Evolutionary conservation across 2,329 filamentous ascomycete species (phyloP).

Genomic region (Diaporthe vexans): DNA sequence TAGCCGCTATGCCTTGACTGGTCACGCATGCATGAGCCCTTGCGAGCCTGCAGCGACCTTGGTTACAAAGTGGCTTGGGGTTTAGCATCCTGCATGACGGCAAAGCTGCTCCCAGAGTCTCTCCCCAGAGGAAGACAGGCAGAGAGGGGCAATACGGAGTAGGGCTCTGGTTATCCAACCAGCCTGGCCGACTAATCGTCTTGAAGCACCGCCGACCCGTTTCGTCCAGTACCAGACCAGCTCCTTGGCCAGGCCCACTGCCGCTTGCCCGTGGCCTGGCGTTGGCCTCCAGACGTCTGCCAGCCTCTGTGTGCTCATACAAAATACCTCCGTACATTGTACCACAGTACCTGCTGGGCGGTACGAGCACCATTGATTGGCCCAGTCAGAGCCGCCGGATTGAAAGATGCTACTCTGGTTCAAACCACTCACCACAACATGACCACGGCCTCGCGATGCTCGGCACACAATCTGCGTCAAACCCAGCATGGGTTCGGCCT

Average conservation of each 20-base stretch:
- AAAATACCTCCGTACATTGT: too few species aligned
- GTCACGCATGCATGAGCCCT: constrained; percentile 35
- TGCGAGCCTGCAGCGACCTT: constrained; percentile 33
- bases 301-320: background rate
- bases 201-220: constrained; percentile 21
- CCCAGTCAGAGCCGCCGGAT: constrained; percentile 1
- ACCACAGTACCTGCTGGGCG: background rate
- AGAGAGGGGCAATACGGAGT: background rate
- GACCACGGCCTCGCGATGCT: constrained; percentile 4
- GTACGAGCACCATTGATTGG: background rate
- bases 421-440: background rate
- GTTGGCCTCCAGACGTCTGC: background rate
- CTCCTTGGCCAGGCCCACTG: constrained; percentile 13
- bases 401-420: background rate
- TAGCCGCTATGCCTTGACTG: constrained; percentile 37
- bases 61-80: constrained; percentile 24
- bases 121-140: background rate
- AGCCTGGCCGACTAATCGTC: background rate
- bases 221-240: constrained; percentile 29
- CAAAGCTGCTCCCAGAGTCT: constrained; percentile 18
- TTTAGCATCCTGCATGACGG: constrained; percentile 34
- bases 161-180: background rate
- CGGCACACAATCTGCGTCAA: background rate
- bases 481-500: constrained; percentile 15
- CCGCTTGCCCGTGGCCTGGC: constrained; percentile 5